Evolutionary conservation across 2,329 filamentous ascomycete genomes (phyloP).

Genomic region (Fusarium xyrophilum): DNA sequence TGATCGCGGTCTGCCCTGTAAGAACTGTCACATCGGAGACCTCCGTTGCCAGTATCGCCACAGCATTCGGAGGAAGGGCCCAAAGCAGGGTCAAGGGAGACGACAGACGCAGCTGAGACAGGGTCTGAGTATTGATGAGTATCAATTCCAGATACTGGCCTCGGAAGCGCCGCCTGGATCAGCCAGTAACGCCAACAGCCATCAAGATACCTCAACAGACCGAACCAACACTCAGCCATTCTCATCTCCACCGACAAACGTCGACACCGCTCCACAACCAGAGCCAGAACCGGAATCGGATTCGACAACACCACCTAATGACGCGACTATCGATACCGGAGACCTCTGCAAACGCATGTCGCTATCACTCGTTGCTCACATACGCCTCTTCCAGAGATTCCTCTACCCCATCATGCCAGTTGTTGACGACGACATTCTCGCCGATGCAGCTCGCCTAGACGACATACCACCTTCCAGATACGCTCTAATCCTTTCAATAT

Average conservation of each 20-base stretch:
- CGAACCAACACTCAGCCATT: neutral
- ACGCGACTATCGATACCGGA: neutral
- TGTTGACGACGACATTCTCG: constrained; percentile 40
- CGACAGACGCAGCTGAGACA: constrained; percentile 41
- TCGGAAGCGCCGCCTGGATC: neutral
- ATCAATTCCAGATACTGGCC: constrained; percentile 37
- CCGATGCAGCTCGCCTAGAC: constrained; percentile 38
- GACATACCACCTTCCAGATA: constrained; percentile 40
- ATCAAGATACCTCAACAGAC: neutral
- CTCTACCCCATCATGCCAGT: constrained; percentile 46
- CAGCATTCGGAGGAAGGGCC: constrained; percentile 42
- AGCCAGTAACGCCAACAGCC: neutral
- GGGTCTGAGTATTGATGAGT: constrained; percentile 18
- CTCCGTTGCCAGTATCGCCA: constrained; percentile 44
- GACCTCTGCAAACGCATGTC: constrained; percentile 33
- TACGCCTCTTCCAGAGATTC: constrained; percentile 43
- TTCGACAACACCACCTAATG: neutral
- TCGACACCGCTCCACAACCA: neutral
- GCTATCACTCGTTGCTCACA: constrained; percentile 37
- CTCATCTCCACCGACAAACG: neutral
- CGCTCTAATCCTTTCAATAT: constrained; percentile 41
- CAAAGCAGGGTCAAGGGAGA: constrained; percentile 41
- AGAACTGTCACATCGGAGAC: constrained; percentile 39
- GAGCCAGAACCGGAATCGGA: neutral
- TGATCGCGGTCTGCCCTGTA: constrained; percentile 43